Base-by-base conservation (phyloP, 1,284 basidiomycete species). In the Mycena sp. region DNA sequence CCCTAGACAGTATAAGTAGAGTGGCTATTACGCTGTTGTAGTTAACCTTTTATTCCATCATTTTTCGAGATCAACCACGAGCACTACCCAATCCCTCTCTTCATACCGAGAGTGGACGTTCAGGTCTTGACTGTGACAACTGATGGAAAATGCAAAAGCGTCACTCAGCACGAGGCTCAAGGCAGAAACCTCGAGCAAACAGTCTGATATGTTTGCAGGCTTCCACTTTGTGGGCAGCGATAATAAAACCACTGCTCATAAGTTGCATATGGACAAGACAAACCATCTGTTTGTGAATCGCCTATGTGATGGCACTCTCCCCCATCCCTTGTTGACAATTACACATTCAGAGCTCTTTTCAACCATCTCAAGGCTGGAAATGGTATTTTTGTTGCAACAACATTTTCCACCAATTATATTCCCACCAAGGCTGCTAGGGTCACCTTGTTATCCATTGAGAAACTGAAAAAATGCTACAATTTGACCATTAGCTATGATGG, bases 401-500 rank as follows among this genome's bases (percentile, higher is more conserved):
- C 54, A 29, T 56, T 56, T 48, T 46, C 38, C 21, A 32, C 29
- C 19, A 56, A 46, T 40, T 45, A 46, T 21, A 56, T 56, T 29
- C 43, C 54, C 26, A 43, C 54, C 3, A 43, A 56, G 30, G 54
- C 54, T 11, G 54, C 54, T 7, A 35, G 11, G 9, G 45, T 26
- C 16, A 56, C 54, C 6, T 41, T 56, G 10, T 19, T 43, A 25
- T 54, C 38, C n/a, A 17, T 49, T 26, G 46, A 19, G n/a, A 19
- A 35, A 30, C 32, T 29, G 7, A 35, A 35, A 49, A 49, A 32
- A 30, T 30, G 6, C 23, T n/a, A 53, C 26, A 23, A 35, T 49
- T 21, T 49, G 1, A 74, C 69, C 2, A 41, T 76, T n/a, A 74
- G 71, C 3, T 76, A 74, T 60, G 73, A 77, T 67, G 74, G 76